Evolutionary conservation across 441 rosid species (phyloP).

Genomic region (Jatropha podagrica): DNA sequence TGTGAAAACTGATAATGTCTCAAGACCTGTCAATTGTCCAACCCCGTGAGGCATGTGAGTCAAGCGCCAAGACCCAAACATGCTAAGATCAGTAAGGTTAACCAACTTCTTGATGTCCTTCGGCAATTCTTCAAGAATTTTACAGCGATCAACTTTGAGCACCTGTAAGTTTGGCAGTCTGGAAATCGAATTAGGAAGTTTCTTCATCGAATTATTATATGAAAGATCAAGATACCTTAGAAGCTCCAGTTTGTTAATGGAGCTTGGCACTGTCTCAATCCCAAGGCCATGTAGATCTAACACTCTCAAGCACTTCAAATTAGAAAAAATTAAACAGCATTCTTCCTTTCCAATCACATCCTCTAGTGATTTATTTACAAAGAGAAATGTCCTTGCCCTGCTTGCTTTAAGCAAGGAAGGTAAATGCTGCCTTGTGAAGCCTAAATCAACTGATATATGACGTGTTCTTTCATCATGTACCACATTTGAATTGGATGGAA

Average conservation of each 20-base stretch:
- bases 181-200: neutral
- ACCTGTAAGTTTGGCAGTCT: neutral
- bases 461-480: neutral
- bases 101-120: neutral
- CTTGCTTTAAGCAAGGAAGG: neutral
- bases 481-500: neutral
- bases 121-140: constrained; percentile 9
- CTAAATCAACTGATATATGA: neutral
- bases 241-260: neutral
- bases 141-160: constrained; percentile 15
- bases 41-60: constrained; percentile 25
- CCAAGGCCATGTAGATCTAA: neutral
- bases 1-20: constrained; percentile 7
- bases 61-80: neutral
- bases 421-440: neutral
- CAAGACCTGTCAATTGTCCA: constrained; percentile 21
- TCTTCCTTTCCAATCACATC: neutral
- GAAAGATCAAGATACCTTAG: constrained; percentile 9
- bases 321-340: neutral
- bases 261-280: neutral
- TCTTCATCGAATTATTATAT: neutral
- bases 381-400: neutral
- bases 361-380: neutral
- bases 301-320: constrained; percentile 10
- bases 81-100: constrained; percentile 22